phyloP scores from a whole-genome alignment of 2,329 filamentous ascomycete genomes.

The Harringtonia lauricola region DNA sequence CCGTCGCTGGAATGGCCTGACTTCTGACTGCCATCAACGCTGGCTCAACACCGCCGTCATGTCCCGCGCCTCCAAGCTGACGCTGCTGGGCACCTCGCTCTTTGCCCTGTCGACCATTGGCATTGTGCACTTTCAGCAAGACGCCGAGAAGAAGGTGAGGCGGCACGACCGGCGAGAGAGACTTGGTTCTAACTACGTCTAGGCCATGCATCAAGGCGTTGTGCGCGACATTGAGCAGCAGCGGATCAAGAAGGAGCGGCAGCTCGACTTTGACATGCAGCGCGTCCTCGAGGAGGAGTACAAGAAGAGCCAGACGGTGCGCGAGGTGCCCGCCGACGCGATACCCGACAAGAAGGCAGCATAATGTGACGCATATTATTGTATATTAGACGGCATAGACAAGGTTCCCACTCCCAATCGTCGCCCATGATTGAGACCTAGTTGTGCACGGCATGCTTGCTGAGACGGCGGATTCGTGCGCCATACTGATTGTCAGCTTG shows the following conservation, averaged over 20 bases:
- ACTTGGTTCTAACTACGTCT: neutral
- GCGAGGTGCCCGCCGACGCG: constrained; percentile 23
- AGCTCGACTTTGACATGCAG: constrained; percentile 92
- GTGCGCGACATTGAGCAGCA: constrained; percentile 92
- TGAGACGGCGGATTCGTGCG: no score
- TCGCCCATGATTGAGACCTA: no score
- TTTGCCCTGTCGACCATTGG: constrained; percentile 67
- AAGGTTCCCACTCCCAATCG: no score
- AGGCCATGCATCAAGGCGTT: constrained; percentile 95
- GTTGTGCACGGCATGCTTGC: no score
- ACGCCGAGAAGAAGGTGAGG: constrained; percentile 62
- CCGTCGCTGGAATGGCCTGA: neutral
- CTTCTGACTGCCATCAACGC: neutral
- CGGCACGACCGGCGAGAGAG: neutral
- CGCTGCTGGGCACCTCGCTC: constrained; percentile 65
- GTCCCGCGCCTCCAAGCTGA: constrained; percentile 85
- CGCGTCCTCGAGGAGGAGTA: constrained; percentile 78
- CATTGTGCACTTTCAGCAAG: constrained; percentile 84
- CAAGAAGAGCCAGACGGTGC: constrained; percentile 74
- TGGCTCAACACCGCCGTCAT: constrained; percentile 37
- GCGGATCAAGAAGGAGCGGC: constrained; percentile 77
- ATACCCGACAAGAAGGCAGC: neutral
- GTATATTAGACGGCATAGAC: no score
- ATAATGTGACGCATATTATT: no score
- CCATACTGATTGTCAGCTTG: no score